phyloP scores from a whole-genome alignment of 805 yeast species.

The Saccharomyces paradoxus region DNA sequence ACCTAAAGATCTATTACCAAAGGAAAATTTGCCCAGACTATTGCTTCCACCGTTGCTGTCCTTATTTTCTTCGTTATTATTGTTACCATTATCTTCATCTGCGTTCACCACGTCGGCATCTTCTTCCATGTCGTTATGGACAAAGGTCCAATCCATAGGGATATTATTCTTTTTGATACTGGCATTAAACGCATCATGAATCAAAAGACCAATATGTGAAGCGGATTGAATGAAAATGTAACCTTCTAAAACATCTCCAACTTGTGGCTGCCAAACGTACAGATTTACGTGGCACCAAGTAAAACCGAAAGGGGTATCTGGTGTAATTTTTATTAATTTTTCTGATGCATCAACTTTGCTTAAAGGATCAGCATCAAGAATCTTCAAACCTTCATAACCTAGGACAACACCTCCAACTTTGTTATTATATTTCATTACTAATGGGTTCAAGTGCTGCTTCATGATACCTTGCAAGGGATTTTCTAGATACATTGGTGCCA shows the following conservation, averaged over 20 bases:
- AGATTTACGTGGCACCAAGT: conserved; percentile 80
- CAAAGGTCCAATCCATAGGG: conserved; percentile 80
- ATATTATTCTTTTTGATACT: conserved; percentile 77
- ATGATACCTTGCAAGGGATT: conserved; percentile 72
- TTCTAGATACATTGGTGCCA: conserved; percentile 73
- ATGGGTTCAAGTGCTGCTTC: conserved; percentile 82
- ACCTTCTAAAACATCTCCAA: conserved; percentile 85
- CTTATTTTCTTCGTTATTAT: conserved; percentile 5
- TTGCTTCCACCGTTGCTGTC: conserved; percentile 13
- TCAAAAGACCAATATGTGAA: conserved; percentile 82
- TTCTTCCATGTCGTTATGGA: conserved; percentile 64
- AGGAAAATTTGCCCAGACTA: conserved; percentile 18
- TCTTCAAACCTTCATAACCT: conserved; percentile 60
- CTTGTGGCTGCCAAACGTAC: conserved; percentile 80
- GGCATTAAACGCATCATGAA: conserved; percentile 93
- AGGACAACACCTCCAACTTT: conserved; percentile 76
- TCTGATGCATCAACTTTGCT: conserved; percentile 35
- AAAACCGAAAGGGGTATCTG: conserved; percentile 81
- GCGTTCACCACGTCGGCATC: conserved; percentile 17
- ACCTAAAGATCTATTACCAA: conserved; percentile 51
- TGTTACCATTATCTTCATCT: conserved; percentile 12
- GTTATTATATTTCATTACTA: conserved; percentile 73
- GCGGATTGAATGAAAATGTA: conserved; percentile 87
- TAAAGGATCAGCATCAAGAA: conserved; percentile 37
- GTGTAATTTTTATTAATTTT: conserved; percentile 57